Percentiles rank a stretch among this genome's conserved stretches.
Evolutionary conservation across 202 grass and related monocot genomes (phyloP).

Genomic region (Hordeum pubiflorum): DNA sequence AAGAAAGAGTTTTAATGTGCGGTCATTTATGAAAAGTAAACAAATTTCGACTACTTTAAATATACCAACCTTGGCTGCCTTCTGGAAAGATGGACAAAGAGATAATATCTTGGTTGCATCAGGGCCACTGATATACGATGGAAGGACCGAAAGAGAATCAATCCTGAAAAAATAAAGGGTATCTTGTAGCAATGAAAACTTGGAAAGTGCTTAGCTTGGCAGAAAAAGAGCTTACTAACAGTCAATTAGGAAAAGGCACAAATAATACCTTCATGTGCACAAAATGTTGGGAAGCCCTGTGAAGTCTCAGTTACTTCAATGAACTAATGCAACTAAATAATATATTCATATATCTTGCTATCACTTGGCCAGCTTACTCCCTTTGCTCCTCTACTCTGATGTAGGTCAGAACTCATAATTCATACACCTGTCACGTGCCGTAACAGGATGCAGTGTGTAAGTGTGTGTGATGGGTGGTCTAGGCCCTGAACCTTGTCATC

Average conservation of each 20-base stretch:
- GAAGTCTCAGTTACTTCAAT: slow-evolving; percentile 9
- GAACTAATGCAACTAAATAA: neutral
- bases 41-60: slow-evolving; percentile 18
- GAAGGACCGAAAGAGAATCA: slow-evolving; percentile 85
- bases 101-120: slow-evolving; percentile 88
- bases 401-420: neutral
- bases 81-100: slow-evolving; percentile 75
- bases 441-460: neutral
- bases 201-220: neutral
- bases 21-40: slow-evolving; percentile 24
- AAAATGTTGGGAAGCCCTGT: neutral
- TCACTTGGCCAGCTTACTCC: slow-evolving; percentile 2
- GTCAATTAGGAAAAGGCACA: neutral
- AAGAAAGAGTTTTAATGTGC: slow-evolving; percentile 17
- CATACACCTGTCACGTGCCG: neutral
- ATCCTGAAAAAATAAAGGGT: slow-evolving; percentile 52
- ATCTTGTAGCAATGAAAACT: slow-evolving; percentile 2
- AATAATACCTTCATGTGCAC: neutral
- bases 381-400: slow-evolving; percentile 2
- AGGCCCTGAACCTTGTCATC: neutral
- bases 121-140: slow-evolving; percentile 63
- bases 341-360: slow-evolving; percentile 10
- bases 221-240: neutral
- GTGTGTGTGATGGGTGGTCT: neutral
- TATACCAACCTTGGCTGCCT: slow-evolving; percentile 63